Evolutionary conservation across 2,329 filamentous ascomycete species (phyloP).

Genomic region (Fusarium sp.): DNA sequence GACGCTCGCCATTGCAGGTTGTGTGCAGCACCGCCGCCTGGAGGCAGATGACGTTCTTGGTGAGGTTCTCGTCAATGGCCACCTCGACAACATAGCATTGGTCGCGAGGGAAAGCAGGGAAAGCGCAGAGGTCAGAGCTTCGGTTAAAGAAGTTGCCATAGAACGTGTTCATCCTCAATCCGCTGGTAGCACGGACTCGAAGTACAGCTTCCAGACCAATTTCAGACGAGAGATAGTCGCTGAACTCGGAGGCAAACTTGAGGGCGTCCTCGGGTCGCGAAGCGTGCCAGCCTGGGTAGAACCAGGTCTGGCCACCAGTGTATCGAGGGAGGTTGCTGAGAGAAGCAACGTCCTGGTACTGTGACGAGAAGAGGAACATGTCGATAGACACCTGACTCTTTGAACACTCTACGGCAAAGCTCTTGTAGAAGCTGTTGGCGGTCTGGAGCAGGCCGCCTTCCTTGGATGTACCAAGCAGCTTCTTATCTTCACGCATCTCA

Average conservation of each 20-base stretch:
- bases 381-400: conserved; percentile 99
- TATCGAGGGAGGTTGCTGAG: conserved; percentile 95
- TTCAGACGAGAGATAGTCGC: conserved; percentile 94
- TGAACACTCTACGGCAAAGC: conserved; percentile 97
- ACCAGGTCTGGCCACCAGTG: conserved; percentile 97
- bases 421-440: conserved; percentile 97
- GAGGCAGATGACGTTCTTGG: conserved; percentile 90
- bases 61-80: conserved; percentile 93
- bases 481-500: conserved; percentile 96
- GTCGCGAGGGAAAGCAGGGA: conserved; percentile 96
- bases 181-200: conserved; percentile 92
- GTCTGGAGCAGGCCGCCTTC: conserved; percentile 90
- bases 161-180: conserved; percentile 95
- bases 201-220: conserved; percentile 97
- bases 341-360: conserved; percentile 97
- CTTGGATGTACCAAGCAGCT: conserved; percentile 91
- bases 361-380: conserved; percentile 96
- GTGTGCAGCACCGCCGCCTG: conserved; percentile 97
- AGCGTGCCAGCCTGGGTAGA: conserved; percentile 98
- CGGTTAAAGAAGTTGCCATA: conserved; percentile 99
- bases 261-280: conserved; percentile 94
- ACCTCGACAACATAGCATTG: conserved; percentile 99
- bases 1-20: conserved; percentile 95
- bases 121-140: conserved; percentile 95
- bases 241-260: conserved; percentile 97